Conservation (phyloP, 1,139 yeast species). For the Arxiozyma telluris region DNA sequence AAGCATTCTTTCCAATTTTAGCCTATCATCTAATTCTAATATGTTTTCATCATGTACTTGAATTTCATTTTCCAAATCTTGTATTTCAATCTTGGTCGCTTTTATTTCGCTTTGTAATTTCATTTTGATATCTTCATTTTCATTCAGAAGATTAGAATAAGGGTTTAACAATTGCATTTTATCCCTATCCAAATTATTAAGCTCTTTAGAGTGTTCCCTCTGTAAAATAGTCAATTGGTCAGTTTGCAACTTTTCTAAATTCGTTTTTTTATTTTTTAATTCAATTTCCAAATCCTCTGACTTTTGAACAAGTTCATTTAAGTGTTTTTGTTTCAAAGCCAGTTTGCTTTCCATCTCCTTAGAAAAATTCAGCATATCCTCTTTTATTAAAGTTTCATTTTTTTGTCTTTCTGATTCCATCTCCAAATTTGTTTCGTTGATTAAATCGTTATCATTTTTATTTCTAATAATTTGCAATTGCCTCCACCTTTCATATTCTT, state of each 20-base stretch:
- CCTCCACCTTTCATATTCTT: conserved; percentile 31
- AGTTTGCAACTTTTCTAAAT: background rate
- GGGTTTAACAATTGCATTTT: conserved; percentile 4
- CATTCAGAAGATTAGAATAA: background rate
- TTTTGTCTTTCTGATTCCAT: conserved; percentile 1
- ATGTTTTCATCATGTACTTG: conserved; percentile 3
- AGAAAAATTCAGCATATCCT: conserved; percentile 2
- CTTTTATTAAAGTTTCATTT: background rate
- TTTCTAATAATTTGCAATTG: conserved; percentile 24
- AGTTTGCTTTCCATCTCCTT: conserved; percentile 3
- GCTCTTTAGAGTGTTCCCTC: conserved; percentile 1
- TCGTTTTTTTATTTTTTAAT: background rate
- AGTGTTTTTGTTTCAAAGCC: background rate
- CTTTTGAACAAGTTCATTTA: background rate
- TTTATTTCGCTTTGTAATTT: conserved; percentile 1
- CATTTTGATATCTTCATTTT: background rate
- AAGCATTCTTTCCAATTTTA: conserved; percentile 2
- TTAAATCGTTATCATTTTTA: conserved; percentile 5
- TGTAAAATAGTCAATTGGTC: background rate
- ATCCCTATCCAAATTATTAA: conserved; percentile 1
- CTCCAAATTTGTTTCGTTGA: background rate
- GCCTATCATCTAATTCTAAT: conserved; percentile 1
- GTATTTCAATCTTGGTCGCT: conserved; percentile 1
- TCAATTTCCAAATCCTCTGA: background rate
- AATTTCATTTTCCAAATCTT: conserved; percentile 1